phyloP scores from a whole-genome alignment of 148 eudicot genomes.

The Fallopia convolvulus region DNA sequence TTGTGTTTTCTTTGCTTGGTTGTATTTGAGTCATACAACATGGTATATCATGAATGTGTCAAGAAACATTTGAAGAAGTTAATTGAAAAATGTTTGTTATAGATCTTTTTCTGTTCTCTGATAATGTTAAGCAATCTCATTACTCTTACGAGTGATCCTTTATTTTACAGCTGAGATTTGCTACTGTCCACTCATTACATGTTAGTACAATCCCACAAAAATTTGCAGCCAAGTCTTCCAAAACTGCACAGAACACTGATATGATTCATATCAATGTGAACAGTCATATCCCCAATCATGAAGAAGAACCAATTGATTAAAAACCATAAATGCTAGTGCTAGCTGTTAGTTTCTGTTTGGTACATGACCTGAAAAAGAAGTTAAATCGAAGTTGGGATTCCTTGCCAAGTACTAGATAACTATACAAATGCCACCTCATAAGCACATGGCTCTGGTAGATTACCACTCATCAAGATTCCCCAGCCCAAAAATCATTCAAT shows the following conservation, averaged over 20 bases:
- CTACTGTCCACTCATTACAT: neutral
- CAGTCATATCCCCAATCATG: neutral
- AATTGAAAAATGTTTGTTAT: neutral
- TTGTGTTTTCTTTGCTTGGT: neutral
- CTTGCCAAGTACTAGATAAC: neutral
- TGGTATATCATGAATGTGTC: slow-evolving; percentile 5
- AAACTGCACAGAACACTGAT: too few species aligned
- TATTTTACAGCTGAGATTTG: neutral
- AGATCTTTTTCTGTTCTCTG: neutral
- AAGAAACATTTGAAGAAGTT: slow-evolving; percentile 9
- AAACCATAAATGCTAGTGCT: neutral
- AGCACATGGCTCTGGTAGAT: slow-evolving; percentile 2
- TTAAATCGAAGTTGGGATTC: neutral
- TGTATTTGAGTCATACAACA: neutral
- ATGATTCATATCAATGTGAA: too few species aligned
- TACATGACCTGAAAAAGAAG: neutral
- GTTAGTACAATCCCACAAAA: neutral
- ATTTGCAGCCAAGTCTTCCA: too few species aligned
- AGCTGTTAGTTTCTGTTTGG: neutral
- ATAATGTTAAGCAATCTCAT: neutral
- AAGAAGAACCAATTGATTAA: neutral
- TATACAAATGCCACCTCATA: neutral
- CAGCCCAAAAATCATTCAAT: neutral
- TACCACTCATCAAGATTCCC: neutral
- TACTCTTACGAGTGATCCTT: too few species aligned